A percentile compares a stretch with the other conserved stretches of the same genome.
phyloP scores from a whole-genome alignment of 75 land plant genomes.

The Pinus tabuliformis region DNA sequence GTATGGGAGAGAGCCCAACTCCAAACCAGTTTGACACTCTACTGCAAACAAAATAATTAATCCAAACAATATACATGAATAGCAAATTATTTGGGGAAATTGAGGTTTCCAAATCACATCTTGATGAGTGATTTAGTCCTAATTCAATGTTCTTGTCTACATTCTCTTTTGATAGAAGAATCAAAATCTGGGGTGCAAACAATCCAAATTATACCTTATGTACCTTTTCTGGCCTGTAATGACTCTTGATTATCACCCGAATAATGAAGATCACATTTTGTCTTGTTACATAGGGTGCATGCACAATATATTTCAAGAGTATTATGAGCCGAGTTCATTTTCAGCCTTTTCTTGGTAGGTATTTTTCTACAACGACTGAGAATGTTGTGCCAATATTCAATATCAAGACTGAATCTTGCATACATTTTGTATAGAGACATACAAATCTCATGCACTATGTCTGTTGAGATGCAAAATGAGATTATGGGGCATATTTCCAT shows the following conservation, averaged over 20 bases:
- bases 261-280: conserved; percentile 57
- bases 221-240: conserved; percentile 53
- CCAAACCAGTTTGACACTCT: no score
- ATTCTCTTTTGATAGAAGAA: conserved; percentile 85
- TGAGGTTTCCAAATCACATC: no score
- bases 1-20: no score
- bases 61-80: no score
- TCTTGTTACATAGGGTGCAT: conserved; percentile 62
- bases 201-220: conserved; percentile 68
- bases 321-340: conserved; percentile 55
- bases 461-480: conserved; percentile 24
- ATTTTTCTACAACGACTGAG: conserved; percentile 55
- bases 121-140: conserved; percentile 85
- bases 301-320: conserved; percentile 15
- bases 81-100: no score
- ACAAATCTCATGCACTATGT: conserved; percentile 24
- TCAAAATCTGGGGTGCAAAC: conserved; percentile 86
- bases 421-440: conserved; percentile 31
- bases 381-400: conserved; percentile 67
- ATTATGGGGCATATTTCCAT: conserved; percentile 17
- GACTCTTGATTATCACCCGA: conserved; percentile 83
- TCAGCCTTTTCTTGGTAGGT: conserved; percentile 48
- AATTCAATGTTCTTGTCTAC: conserved; percentile 74
- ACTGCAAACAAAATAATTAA: no score
- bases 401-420: conserved; percentile 48